Base-by-base conservation (phyloP, 805 yeast genomes). In the Torulaspora franciscae region DNA sequence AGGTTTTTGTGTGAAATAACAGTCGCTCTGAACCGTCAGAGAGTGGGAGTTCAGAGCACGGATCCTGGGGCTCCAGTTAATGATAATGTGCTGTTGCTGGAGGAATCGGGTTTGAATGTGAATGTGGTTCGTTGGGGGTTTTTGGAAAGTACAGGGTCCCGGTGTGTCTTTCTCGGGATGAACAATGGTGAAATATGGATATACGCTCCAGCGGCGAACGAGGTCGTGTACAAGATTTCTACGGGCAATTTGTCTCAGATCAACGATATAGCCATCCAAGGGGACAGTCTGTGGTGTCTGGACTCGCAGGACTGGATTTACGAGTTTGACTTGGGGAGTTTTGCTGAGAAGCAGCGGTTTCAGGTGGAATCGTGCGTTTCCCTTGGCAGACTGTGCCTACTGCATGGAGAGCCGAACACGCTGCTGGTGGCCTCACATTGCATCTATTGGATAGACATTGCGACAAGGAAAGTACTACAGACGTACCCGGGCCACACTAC, bases 401-500 rank as follows among this genome's bases (percentile, higher is more conserved):
- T 54, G 35, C 48, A 48, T 22, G 42, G 59, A 9, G 61, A 62
- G 28, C 57, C 54, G 28, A 56, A 62, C 11, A 77, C 75, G 55
- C 56, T 83, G 27, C 70, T 84, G 45, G 66, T 79, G 10, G 88
- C 85, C 2, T 81, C 91, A 2, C 86, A 86, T 53, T 74, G 81
- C 30, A 73, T 85, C 4, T 74, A 74, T 50, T 62, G 85, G 44
- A 64, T 80, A 19, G 78, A 79, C 55, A 58, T 69, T 8, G 54
- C 64, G 5, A 59, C 49, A 24, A 70, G 48, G 32, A 64, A 66
- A 42, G 65, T 79, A 2, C 64, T 74, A 13, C 71, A 69, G 52
- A 73, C 80, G 1, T 80, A 77, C 59, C 88, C 95, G 1, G 95
- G 91, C 23, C 95, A 87, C 59, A 77, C 85, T 25, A 75, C 85